Evolutionary conservation across 306 rosid species (phyloP).

Genomic region (Argentina anserina): DNA sequence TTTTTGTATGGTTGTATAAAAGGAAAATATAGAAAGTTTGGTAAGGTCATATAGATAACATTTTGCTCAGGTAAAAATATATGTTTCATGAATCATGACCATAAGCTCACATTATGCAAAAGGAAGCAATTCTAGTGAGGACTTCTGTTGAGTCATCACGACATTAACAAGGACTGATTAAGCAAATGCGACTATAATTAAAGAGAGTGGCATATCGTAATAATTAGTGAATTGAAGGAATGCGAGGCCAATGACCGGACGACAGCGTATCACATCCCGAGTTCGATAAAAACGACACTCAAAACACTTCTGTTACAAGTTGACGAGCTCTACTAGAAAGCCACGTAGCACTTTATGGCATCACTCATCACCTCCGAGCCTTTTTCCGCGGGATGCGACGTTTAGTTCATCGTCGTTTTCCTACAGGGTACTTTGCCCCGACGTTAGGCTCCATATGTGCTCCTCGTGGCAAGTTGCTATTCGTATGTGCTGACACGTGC

Average conservation of each 20-base stretch:
- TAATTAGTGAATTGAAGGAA: conserved; percentile 26
- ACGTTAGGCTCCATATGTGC: not conserved
- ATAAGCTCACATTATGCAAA: too few relatives aligned
- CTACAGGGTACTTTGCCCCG: not conserved
- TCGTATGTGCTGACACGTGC: not conserved
- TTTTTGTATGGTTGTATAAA: too few relatives aligned
- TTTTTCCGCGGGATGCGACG: not conserved
- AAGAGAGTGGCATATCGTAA: too few relatives aligned
- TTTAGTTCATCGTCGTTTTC: not conserved
- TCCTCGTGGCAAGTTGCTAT: not conserved
- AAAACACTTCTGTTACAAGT: not conserved
- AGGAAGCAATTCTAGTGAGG: not conserved
- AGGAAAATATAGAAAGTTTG: too few relatives aligned
- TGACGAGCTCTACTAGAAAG: not conserved
- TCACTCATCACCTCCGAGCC: not conserved
- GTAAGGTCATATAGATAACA: too few relatives aligned
- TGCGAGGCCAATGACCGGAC: conserved; percentile 5
- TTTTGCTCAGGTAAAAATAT: too few relatives aligned
- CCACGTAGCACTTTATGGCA: not conserved
- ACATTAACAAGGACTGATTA: too few relatives aligned
- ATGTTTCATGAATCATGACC: not conserved
- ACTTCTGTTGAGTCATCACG: not conserved
- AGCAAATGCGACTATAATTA: not conserved
- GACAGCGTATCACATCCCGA: conserved; percentile 38
- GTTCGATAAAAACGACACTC: not conserved